A percentile compares a stretch with the other conserved stretches of the same genome.
Evolutionary conservation across 2,329 filamentous ascomycete species (phyloP).

Genomic region (Exophiala mesophila): DNA sequence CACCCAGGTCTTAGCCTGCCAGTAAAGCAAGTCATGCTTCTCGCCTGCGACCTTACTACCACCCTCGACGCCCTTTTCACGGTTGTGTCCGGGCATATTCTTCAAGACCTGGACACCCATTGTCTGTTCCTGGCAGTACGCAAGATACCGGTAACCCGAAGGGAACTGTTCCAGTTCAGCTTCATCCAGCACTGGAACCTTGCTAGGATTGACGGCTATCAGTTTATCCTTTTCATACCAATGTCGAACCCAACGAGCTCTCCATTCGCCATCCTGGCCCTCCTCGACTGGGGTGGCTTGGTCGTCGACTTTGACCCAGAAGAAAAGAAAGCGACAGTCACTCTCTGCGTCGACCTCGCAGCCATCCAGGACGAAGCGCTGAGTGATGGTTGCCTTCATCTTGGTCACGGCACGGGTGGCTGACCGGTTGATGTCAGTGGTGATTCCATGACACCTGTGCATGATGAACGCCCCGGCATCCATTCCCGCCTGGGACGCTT

Average conservation of each 20-base stretch:
- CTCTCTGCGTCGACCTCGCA: slow-evolving; percentile 48
- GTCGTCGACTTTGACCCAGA: slow-evolving; percentile 39
- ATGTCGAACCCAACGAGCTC: slow-evolving; percentile 42
- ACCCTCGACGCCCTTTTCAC: slow-evolving; percentile 1
- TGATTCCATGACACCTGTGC: slow-evolving; percentile 51
- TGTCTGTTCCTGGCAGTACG: slow-evolving; percentile 41
- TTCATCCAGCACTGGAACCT: slow-evolving; percentile 38
- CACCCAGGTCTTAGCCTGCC: slow-evolving; percentile 42
- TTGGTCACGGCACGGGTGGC: slow-evolving; percentile 46
- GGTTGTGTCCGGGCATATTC: slow-evolving; percentile 37
- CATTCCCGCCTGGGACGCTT: slow-evolving; percentile 48
- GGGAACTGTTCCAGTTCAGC: slow-evolving; percentile 39
- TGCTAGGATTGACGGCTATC: slow-evolving; percentile 39
- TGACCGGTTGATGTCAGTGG: slow-evolving; percentile 40
- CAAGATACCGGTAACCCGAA: slow-evolving; percentile 41
- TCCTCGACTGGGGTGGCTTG: no score
- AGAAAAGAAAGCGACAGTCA: slow-evolving; percentile 48
- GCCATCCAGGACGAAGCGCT: slow-evolving; percentile 41
- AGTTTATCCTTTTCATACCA: slow-evolving; percentile 53
- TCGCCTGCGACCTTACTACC: slow-evolving; percentile 30
- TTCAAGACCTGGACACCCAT: slow-evolving; percentile 42
- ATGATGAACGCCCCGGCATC: slow-evolving; percentile 51
- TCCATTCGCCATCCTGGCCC: slow-evolving; percentile 39
- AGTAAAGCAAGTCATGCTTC: slow-evolving; percentile 44
- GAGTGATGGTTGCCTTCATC: slow-evolving; percentile 53